These are phyloP conservation scores for Elymus sibiricus DNA, from an alignment of 176 grass and related monocot species.

Conservation along the genomic window DNA sequence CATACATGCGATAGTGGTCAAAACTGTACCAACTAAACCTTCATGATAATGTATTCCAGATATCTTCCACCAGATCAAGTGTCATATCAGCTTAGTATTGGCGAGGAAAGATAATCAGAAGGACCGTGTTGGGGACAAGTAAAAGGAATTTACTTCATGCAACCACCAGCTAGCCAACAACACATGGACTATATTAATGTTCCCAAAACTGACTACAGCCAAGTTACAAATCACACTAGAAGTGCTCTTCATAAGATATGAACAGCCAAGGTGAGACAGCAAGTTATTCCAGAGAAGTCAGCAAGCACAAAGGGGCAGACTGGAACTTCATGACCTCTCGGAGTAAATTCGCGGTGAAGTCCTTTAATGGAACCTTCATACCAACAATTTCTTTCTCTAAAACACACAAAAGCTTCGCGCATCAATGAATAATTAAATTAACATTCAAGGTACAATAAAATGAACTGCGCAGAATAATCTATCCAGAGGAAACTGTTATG, in stretches of 20 bases:
- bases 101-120: background rate
- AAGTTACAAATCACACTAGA: background rate
- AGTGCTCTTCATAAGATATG: background rate
- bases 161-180: background rate
- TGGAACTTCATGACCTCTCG: background rate
- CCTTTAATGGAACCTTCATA: background rate
- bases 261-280: background rate
- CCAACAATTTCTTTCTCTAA: background rate
- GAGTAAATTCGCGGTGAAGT: background rate
- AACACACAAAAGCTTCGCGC: background rate
- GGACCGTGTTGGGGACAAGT: background rate
- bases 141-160: background rate
- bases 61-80: background rate
- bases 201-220: background rate
- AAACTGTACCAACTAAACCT: constrained; percentile 1
- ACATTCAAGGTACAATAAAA: background rate
- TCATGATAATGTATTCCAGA: background rate
- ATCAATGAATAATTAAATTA: background rate
- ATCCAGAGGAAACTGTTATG: background rate
- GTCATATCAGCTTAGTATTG: background rate
- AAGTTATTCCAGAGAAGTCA: background rate
- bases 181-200: background rate
- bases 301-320: background rate
- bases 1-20: background rate
- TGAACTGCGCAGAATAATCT: background rate